These are phyloP conservation scores for Termitomyces sp. DNA, from an alignment of 768 basidiomycete species.

Conservation along the genomic window DNA sequence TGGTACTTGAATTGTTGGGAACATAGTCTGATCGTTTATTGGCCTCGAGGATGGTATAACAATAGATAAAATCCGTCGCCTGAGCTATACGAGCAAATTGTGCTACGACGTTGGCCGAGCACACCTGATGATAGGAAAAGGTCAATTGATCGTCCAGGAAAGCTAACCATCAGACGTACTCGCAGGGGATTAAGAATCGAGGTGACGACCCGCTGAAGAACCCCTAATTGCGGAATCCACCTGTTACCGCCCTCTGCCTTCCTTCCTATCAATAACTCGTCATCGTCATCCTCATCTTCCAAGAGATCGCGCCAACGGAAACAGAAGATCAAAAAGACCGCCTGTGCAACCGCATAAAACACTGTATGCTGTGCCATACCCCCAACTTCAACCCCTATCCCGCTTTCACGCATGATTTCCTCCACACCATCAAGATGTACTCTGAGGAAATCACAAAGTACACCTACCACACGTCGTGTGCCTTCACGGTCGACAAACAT, in stretches of 20 bases:
- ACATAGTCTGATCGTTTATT: slow-evolving; percentile 66
- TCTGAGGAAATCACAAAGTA: slow-evolving; percentile 84
- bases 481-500: slow-evolving; percentile 74
- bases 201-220: slow-evolving; percentile 74
- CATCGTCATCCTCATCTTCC: slow-evolving; percentile 54
- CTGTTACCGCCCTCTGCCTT: slow-evolving; percentile 34
- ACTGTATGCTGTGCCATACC: slow-evolving; percentile 49
- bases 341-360: slow-evolving; percentile 90
- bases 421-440: slow-evolving; percentile 73
- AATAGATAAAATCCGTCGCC: slow-evolving; percentile 87
- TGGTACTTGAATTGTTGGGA: slow-evolving; percentile 17
- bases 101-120: slow-evolving; percentile 82
- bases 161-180: slow-evolving; percentile 33
- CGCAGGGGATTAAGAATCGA: slow-evolving; percentile 88
- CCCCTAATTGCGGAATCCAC: slow-evolving; percentile 81
- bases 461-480: slow-evolving; percentile 64
- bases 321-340: slow-evolving; percentile 95
- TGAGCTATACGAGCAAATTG: slow-evolving; percentile 95
- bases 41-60: slow-evolving; percentile 87
- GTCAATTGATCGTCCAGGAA: neutral
- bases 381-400: slow-evolving; percentile 15
- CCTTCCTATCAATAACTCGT: slow-evolving; percentile 26
- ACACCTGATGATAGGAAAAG: slow-evolving; percentile 52
- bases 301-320: slow-evolving; percentile 92
- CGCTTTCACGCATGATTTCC: slow-evolving; percentile 35